Evolutionary conservation across 169 alveolate genomes (phyloP).

Genomic region (Plasmodium sp.): DNA sequence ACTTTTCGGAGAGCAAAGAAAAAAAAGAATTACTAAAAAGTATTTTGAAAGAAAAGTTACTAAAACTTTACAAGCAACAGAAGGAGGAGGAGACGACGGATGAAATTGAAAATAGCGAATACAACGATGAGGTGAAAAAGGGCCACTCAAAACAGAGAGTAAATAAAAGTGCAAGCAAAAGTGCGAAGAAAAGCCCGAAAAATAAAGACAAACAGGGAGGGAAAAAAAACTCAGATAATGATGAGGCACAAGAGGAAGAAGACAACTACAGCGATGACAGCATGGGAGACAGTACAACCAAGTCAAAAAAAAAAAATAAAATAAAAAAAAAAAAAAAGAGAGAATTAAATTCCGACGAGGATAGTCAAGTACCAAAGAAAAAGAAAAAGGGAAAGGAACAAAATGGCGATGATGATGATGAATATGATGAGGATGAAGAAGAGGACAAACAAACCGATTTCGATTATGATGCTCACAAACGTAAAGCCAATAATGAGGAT

Average conservation of each 20-base stretch:
- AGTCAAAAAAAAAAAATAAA: background rate
- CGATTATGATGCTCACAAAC: background rate
- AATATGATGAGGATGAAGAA: constrained; percentile 1
- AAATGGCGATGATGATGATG: background rate
- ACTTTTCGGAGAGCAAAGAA: constrained; percentile 58
- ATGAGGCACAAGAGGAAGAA: background rate
- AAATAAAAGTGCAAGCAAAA: background rate
- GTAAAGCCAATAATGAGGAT: background rate
- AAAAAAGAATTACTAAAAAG: constrained; percentile 43
- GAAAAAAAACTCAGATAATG: background rate
- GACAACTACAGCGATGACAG: background rate
- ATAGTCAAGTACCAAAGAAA: background rate
- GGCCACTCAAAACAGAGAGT: background rate
- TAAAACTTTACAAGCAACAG: constrained; percentile 44
- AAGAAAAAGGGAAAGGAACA: constrained; percentile 18
- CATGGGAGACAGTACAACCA: background rate
- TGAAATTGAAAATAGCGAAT: background rate
- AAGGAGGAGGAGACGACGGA: constrained; percentile 6
- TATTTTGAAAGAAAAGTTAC: constrained; percentile 58
- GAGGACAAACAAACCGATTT: background rate
- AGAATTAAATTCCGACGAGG: constrained; percentile 16
- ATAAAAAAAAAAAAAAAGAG: constrained; percentile 9
- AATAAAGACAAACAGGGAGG: background rate
- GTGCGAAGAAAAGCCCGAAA: background rate
- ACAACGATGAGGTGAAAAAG: background rate